Percentiles rank a stretch among this genome's conserved stretches.
These are phyloP conservation scores for Hypoxylon sp. DNA, from an alignment of 2,329 filamentous ascomycete species.

Conservation along the genomic window DNA sequence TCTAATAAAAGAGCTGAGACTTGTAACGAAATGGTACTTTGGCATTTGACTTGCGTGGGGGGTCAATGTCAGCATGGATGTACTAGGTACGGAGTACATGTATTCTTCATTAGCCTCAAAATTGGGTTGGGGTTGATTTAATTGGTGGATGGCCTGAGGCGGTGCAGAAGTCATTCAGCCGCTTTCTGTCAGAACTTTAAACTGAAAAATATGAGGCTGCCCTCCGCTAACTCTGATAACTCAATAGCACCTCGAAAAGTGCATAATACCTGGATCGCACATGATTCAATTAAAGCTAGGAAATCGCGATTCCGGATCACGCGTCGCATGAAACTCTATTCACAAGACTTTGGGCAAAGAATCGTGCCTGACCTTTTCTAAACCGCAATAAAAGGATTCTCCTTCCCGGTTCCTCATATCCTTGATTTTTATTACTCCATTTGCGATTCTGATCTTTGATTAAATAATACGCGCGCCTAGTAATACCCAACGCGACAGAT, in stretches of 20 bases:
- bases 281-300: constrained; percentile 34
- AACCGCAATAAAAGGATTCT: constrained; percentile 27
- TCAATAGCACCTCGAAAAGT: constrained; percentile 28
- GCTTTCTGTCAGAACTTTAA: constrained; percentile 23
- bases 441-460: constrained; percentile 5
- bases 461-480: constrained; percentile 5
- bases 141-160: constrained; percentile 29
- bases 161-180: constrained; percentile 42
- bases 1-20: constrained; percentile 25
- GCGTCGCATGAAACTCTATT: constrained; percentile 51
- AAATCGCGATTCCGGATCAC: constrained; percentile 53
- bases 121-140: not conserved
- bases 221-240: constrained; percentile 23
- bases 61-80: constrained; percentile 8
- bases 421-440: not conserved
- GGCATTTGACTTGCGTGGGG: constrained; percentile 6
- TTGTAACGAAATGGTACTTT: constrained; percentile 14
- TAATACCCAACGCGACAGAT: constrained; percentile 3
- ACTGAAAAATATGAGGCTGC: constrained; percentile 13
- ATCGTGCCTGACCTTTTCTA: constrained; percentile 36
- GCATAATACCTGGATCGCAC: constrained; percentile 39
- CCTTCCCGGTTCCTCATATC: not conserved
- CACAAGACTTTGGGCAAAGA: constrained; percentile 48
- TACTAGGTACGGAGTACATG: too few relatives aligned
- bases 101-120: constrained; percentile 1